phyloP scores from a whole-genome alignment of 2,329 filamentous ascomycete species.

The Fonsecaea multimorphosa region DNA sequence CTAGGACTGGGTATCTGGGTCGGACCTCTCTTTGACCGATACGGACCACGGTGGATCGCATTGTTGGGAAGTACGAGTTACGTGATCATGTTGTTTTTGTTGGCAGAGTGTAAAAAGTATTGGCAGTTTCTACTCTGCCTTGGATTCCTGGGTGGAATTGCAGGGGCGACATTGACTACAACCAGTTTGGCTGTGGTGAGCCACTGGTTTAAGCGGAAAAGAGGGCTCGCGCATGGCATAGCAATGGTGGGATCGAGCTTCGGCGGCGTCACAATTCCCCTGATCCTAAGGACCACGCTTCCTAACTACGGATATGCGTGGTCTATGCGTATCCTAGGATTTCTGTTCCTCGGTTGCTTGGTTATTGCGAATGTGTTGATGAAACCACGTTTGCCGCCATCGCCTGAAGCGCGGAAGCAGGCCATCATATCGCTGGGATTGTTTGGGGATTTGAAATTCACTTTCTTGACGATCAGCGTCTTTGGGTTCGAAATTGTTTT shows the following conservation, averaged over 20 bases:
- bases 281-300: conserved; percentile 45
- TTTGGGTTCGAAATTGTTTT: conserved; percentile 58
- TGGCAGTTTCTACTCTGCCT: conserved; percentile 57
- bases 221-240: conserved; percentile 49
- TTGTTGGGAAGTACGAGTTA: conserved; percentile 48
- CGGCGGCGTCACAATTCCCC: conserved; percentile 48
- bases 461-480: conserved; percentile 51
- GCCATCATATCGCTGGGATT: conserved; percentile 49
- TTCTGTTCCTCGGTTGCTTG: conserved; percentile 47
- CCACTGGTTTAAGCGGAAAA: conserved; percentile 50
- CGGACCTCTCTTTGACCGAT: conserved; percentile 57
- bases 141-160: conserved; percentile 45
- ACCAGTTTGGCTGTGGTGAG: conserved; percentile 48
- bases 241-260: conserved; percentile 50
- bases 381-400: conserved; percentile 45
- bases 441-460: conserved; percentile 51
- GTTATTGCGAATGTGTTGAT: conserved; percentile 44
- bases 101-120: conserved; percentile 56
- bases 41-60: conserved; percentile 53
- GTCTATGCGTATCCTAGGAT: conserved; percentile 47
- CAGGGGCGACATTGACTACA: conserved; percentile 47
- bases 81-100: conserved; percentile 52
- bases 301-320: conserved; percentile 46
- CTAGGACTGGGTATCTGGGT: conserved; percentile 56
- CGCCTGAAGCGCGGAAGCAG: conserved; percentile 38